A percentile compares a stretch with the other conserved stretches of the same genome.
phyloP scores from a whole-genome alignment of 73 alveolate species.

The Blepharisma stoltei region DNA sequence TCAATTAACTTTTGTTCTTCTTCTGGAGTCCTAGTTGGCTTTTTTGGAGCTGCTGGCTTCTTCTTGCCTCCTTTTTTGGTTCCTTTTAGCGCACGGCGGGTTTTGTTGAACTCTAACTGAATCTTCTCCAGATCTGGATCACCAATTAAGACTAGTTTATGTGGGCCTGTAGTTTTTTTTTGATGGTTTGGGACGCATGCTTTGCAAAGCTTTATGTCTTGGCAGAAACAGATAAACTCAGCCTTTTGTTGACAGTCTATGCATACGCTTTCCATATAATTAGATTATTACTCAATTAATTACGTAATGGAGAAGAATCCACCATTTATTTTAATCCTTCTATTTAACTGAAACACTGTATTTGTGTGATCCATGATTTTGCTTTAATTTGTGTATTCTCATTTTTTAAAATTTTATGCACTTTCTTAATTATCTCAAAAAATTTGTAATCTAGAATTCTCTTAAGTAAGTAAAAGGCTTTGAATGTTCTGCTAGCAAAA shows the following conservation, averaged over 20 bases:
- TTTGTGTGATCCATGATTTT: too few relatives aligned
- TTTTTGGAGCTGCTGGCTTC: neutral
- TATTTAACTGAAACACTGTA: too few relatives aligned
- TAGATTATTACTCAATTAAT: too few relatives aligned
- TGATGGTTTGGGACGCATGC: neutral
- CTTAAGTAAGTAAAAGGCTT: too few relatives aligned
- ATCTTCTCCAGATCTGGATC: conserved; percentile 25
- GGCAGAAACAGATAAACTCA: conserved; percentile 24
- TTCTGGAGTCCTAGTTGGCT: neutral
- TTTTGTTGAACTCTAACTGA: neutral
- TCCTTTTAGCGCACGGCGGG: neutral
- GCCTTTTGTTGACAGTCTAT: conserved; percentile 17
- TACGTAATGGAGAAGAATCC: too few relatives aligned
- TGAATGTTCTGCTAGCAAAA: too few relatives aligned
- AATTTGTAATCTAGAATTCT: too few relatives aligned
- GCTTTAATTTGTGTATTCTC: too few relatives aligned
- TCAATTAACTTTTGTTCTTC: neutral
- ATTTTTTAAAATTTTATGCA: too few relatives aligned
- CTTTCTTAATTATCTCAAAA: too few relatives aligned
- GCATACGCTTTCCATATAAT: neutral
- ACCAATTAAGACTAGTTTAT: neutral
- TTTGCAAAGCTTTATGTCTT: conserved; percentile 7
- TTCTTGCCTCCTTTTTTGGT: neutral
- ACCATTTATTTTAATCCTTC: too few relatives aligned
- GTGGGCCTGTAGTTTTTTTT: conserved; percentile 14